A percentile compares a stretch with the other conserved stretches of the same genome.
These are phyloP conservation scores for Candida ipomoeae DNA, from an alignment of 805 yeast species.

Conservation along the genomic window DNA sequence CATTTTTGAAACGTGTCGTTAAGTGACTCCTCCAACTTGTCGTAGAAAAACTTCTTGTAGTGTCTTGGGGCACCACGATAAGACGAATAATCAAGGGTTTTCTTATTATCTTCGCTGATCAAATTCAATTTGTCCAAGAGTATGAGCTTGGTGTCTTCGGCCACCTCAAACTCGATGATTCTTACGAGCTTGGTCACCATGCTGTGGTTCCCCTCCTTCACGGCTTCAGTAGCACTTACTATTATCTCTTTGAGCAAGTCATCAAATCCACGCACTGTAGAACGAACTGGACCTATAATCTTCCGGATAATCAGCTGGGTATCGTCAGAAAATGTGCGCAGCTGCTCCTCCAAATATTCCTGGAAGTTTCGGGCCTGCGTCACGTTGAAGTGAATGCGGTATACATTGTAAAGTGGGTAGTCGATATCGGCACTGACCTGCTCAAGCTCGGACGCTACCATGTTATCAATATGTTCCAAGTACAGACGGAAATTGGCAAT, in stretches of 20 bases:
- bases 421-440: slow-evolving; percentile 29
- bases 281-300: slow-evolving; percentile 45
- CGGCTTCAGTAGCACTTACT: slow-evolving; percentile 64
- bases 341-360: slow-evolving; percentile 65
- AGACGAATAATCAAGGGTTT: slow-evolving; percentile 25
- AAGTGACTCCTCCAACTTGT: slow-evolving; percentile 56
- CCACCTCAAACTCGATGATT: slow-evolving; percentile 74
- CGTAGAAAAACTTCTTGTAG: slow-evolving; percentile 58
- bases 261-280: slow-evolving; percentile 57
- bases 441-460: slow-evolving; percentile 46
- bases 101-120: slow-evolving; percentile 14
- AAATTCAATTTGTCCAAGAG: slow-evolving; percentile 31
- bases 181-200: slow-evolving; percentile 70
- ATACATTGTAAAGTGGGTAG: slow-evolving; percentile 51
- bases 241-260: slow-evolving; percentile 60
- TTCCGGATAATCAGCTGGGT: slow-evolving; percentile 60
- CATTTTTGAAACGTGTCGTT: slow-evolving; percentile 65
- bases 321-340: slow-evolving; percentile 52
- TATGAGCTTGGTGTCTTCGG: slow-evolving; percentile 59
- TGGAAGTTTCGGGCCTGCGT: slow-evolving; percentile 70
- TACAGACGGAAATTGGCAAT: slow-evolving; percentile 54
- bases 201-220: slow-evolving; percentile 63
- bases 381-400: slow-evolving; percentile 65
- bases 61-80: slow-evolving; percentile 45
- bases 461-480: slow-evolving; percentile 44